These are phyloP conservation scores for Globisporangium cederbergense DNA, from an alignment of 352 stramenopile species.

Conservation along the genomic window DNA sequence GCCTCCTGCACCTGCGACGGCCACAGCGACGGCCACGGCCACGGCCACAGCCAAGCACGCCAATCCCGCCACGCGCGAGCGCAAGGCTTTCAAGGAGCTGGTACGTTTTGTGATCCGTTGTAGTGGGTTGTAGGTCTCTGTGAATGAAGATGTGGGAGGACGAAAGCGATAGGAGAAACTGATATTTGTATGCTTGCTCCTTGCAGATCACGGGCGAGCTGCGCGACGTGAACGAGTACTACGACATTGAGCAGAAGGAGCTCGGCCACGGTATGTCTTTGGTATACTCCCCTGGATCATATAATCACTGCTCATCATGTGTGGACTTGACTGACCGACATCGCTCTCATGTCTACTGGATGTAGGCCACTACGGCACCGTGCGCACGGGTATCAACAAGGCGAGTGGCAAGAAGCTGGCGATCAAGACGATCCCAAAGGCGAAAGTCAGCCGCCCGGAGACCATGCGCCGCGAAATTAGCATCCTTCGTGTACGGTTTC, in stretches of 20 bases:
- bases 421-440: conserved; percentile 99
- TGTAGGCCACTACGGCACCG: conserved; percentile 95
- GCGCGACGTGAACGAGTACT: conserved; percentile 80
- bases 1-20: conserved; percentile 17
- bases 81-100: conserved; percentile 70
- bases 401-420: conserved; percentile 92
- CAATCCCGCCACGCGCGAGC: conserved; percentile 47
- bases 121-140: neutral
- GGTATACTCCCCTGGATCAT: neutral
- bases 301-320: neutral
- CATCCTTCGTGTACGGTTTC: conserved; percentile 73
- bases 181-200: conserved; percentile 6
- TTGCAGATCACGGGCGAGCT: conserved; percentile 79
- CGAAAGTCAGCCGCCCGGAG: conserved; percentile 93
- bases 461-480: conserved; percentile 93
- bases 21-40: conserved; percentile 21
- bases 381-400: conserved; percentile 94
- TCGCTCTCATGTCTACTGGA: neutral
- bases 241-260: conserved; percentile 89
- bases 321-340: neutral
- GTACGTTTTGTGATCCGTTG: conserved; percentile 22
- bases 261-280: conserved; percentile 53
- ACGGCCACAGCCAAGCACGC: conserved; percentile 20
- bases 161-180: neutral
- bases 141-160: neutral